Conservation (phyloP, 2,329 filamentous ascomycete species). For the Arthroderma sp. region DNA sequence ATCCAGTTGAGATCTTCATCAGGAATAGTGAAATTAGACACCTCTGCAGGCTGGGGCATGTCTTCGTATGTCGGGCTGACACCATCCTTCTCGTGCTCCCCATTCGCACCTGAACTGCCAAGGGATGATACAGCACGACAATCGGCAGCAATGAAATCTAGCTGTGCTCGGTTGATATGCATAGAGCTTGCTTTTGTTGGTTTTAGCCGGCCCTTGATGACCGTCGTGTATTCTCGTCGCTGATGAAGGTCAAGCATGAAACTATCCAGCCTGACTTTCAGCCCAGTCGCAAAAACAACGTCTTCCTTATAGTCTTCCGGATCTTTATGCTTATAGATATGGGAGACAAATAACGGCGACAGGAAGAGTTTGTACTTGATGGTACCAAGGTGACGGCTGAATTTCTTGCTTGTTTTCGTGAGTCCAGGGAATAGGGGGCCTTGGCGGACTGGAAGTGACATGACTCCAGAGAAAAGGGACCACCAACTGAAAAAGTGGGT, state of each 20-base stretch:
- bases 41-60: constrained; percentile 42
- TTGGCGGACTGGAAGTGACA: constrained; percentile 89
- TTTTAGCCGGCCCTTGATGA: constrained; percentile 62
- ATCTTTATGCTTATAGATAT: constrained; percentile 98
- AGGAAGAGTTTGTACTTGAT: constrained; percentile 94
- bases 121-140: constrained; percentile 87
- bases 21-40: constrained; percentile 87
- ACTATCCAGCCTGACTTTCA: constrained; percentile 91
- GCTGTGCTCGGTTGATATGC: constrained; percentile 86
- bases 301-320: constrained; percentile 69
- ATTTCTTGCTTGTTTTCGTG: constrained; percentile 97
- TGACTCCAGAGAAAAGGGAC: constrained; percentile 87
- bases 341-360: constrained; percentile 85
- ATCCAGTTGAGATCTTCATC: constrained; percentile 95
- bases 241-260: constrained; percentile 97
- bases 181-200: constrained; percentile 79
- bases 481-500: constrained; percentile 98
- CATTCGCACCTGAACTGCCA: constrained; percentile 63
- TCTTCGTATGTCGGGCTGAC: constrained; percentile 46
- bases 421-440: constrained; percentile 80
- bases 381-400: constrained; percentile 90
- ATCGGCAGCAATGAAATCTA: constrained; percentile 84
- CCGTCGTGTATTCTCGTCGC: constrained; percentile 79
- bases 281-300: constrained; percentile 79
- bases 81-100: constrained; percentile 55